Evolutionary conservation across 345 rosid species (phyloP).

Genomic region (Tarenaya hassleriana): DNA sequence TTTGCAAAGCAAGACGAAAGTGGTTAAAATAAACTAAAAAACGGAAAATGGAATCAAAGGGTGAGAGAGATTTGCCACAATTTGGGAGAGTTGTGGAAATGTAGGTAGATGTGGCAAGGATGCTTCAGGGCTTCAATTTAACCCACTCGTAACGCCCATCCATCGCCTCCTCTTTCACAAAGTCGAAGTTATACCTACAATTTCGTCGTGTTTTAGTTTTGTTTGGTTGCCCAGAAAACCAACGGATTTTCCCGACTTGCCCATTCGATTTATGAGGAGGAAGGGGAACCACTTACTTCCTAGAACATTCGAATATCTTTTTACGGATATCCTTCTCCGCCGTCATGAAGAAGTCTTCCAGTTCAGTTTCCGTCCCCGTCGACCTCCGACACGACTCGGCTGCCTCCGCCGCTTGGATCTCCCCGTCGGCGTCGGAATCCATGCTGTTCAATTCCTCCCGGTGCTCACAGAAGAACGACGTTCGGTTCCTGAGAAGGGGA

Average conservation of each 20-base stretch:
- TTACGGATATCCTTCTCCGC: slow-evolving; percentile 22
- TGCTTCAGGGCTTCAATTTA: slow-evolving; percentile 16
- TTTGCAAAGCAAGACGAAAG: too few relatives aligned
- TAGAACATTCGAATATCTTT: slow-evolving; percentile 16
- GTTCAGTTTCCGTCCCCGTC: slow-evolving; percentile 17
- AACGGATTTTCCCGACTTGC: background rate
- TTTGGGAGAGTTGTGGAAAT: too few relatives aligned
- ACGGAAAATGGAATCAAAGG: background rate
- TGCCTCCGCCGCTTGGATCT: slow-evolving; percentile 1
- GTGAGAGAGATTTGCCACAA: too few relatives aligned
- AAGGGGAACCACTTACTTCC: slow-evolving; percentile 4
- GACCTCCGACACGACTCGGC: background rate
- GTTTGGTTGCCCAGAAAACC: background rate
- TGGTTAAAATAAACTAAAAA: too few relatives aligned
- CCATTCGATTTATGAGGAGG: background rate
- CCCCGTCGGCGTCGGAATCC: background rate
- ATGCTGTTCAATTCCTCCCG: background rate
- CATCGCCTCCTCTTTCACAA: slow-evolving; percentile 29
- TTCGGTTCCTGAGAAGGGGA: slow-evolving; percentile 7
- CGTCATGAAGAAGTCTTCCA: slow-evolving; percentile 19
- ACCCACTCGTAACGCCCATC: slow-evolving; percentile 28
- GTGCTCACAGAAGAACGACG: background rate
- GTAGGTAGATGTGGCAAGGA: too few relatives aligned
- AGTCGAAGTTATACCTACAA: slow-evolving; percentile 27
- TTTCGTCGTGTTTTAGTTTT: background rate